These are phyloP conservation scores for Phytophthora rubi DNA, from an alignment of 352 stramenopile genomes.

Conservation along the genomic window DNA sequence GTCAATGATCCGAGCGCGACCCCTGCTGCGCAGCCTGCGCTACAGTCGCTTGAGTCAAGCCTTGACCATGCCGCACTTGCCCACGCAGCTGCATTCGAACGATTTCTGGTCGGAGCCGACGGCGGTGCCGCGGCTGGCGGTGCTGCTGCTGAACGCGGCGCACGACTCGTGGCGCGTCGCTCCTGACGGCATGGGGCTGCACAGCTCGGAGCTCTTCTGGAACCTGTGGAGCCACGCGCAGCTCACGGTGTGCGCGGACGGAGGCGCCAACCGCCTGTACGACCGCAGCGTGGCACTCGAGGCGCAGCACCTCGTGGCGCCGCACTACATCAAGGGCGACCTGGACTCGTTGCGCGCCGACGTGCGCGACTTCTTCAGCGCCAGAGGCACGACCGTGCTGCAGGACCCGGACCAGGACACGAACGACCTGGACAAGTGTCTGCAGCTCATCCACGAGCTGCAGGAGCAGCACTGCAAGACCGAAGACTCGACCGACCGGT, in stretches of 20 bases:
- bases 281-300: conserved; percentile 60
- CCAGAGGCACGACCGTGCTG: conserved; percentile 66
- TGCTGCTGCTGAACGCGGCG: conserved; percentile 67
- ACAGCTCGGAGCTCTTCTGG: conserved; percentile 65
- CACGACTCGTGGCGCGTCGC: conserved; percentile 54
- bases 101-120: conserved; percentile 58
- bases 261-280: conserved; percentile 95
- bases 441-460: conserved; percentile 58
- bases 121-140: conserved; percentile 52
- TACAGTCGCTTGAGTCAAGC: neutral
- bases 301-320: conserved; percentile 56
- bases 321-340: conserved; percentile 95
- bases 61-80: neutral
- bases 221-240: conserved; percentile 69
- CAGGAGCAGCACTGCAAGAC: conserved; percentile 45
- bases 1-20: too few species aligned
- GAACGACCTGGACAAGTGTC: conserved; percentile 96
- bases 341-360: conserved; percentile 93
- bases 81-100: conserved; percentile 52
- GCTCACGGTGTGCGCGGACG: conserved; percentile 93
- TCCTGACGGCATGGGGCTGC: conserved; percentile 15
- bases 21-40: neutral
- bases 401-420: conserved; percentile 89
- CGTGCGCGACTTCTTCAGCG: conserved; percentile 88
- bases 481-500: conserved; percentile 32